Evolutionary conservation across 148 eudicot genomes (phyloP), one percentile per base, ranked within the genome.

Genomic region (Euryodendron excelsum): DNA sequence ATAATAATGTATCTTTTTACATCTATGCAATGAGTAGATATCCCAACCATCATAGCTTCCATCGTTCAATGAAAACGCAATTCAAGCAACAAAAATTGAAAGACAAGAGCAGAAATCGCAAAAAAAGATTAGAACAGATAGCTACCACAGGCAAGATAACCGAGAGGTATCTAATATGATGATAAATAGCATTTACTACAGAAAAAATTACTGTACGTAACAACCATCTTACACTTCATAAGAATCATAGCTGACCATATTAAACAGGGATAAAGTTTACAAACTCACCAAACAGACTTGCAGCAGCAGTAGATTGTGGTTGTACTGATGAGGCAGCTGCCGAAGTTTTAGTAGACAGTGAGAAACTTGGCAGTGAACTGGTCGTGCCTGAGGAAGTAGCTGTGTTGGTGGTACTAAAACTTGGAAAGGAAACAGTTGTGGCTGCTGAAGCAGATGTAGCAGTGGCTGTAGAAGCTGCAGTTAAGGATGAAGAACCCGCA

Each of bases 231-330:
- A n/a, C n/a, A n/a, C n/a, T n/a, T n/a, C n/a, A n/a, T n/a, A n/a
- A n/a, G n/a, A n/a, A n/a, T n/a, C n/a, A n/a, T n/a, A n/a, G n/a
- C n/a, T n/a, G n/a, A n/a, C n/a, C n/a, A n/a, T n/a, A n/a, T n/a
- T n/a, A n/a, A n/a, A n/a, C n/a, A n/a, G n/a, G n/a, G n/a, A n/a
- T n/a, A 14, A 61, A 53, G 45, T 23, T 30, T 47, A 41, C n/a
- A 23, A 63, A 67, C 82, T 65, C 60, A 88, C 90, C 81, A 60
- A 85, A 81, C 31, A 79, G 52, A 34, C 82, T 30, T 6, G 66
- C 31, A n/a, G 83, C 76, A 72, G 84, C 58, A 8, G 83, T 81
- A 2, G 84, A 75, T 81, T 85, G 88, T 5, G 85, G 30, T 48
- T 56, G 82, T 9, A 56, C 65, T 44, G 89, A 78, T 36, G 85